Conservation (phyloP, 1,139 yeast genomes). For the Pichia sp. region DNA sequence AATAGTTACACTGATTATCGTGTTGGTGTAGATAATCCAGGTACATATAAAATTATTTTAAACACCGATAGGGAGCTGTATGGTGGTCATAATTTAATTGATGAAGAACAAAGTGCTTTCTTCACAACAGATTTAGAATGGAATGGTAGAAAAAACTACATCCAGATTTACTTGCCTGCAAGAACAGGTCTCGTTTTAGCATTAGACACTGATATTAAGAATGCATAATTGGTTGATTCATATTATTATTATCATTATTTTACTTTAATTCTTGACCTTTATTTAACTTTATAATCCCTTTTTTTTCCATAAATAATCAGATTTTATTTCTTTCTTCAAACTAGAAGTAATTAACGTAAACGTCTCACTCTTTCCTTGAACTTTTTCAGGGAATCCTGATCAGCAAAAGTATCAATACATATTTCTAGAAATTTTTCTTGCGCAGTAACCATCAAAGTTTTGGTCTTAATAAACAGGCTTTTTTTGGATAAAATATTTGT, state of each 20-base stretch:
- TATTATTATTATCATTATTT: neutral
- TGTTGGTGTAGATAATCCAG: constrained; percentile 78
- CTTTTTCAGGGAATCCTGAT: neutral
- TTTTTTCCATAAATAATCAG: too few relatives aligned
- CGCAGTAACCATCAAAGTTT: constrained; percentile 17
- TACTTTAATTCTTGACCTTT: too few relatives aligned
- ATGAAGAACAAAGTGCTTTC: constrained; percentile 46
- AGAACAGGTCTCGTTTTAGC: constrained; percentile 78
- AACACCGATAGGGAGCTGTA: constrained; percentile 64
- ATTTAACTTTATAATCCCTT: too few relatives aligned
- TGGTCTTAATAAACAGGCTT: constrained; percentile 34
- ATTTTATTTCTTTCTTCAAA: too few relatives aligned
- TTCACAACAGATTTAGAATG: constrained; percentile 70
- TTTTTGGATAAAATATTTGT: constrained; percentile 43
- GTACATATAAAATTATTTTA: constrained; percentile 66
- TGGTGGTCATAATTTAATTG: constrained; percentile 81
- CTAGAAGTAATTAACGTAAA: too few relatives aligned
- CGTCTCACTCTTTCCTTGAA: constrained; percentile 1
- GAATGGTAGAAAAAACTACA: constrained; percentile 71
- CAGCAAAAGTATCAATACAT: constrained; percentile 18
- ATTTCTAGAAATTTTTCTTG: constrained; percentile 20
- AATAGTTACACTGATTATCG: constrained; percentile 81
- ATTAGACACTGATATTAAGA: constrained; percentile 15
- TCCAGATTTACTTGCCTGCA: constrained; percentile 78
- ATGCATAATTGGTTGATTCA: neutral